These are phyloP conservation scores for Xylaria arbuscula DNA, from an alignment of 2,329 filamentous ascomycete genomes.

Conservation along the genomic window DNA sequence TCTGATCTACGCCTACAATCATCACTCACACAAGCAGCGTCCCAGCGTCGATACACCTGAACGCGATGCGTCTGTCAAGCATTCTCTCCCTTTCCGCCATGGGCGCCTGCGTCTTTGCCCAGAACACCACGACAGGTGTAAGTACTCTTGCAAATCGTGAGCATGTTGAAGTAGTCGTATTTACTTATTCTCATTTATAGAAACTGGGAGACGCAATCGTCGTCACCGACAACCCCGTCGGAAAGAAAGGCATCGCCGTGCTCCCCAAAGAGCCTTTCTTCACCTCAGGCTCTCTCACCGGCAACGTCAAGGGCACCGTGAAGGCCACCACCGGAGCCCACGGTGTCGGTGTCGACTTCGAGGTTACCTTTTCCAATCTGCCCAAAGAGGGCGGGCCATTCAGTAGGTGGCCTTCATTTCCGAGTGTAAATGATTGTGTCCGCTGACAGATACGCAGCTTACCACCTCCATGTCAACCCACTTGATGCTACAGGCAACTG, in stretches of 20 bases:
- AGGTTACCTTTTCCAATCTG: slow-evolving; percentile 67
- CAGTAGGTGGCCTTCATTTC: slow-evolving; percentile 57
- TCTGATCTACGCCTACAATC: neutral
- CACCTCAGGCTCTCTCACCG: slow-evolving; percentile 57
- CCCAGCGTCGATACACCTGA: neutral
- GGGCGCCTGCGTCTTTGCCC: slow-evolving; percentile 44
- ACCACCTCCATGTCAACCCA: slow-evolving; percentile 76
- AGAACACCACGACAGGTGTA: slow-evolving; percentile 46
- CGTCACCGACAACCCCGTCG: slow-evolving; percentile 66
- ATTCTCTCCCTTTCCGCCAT: slow-evolving; percentile 44
- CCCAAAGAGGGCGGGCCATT: slow-evolving; percentile 69
- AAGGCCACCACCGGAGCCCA: slow-evolving; percentile 58
- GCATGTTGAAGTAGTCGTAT: neutral
- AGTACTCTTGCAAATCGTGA: slow-evolving; percentile 23
- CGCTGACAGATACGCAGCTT: slow-evolving; percentile 60
- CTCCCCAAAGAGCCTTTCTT: slow-evolving; percentile 67
- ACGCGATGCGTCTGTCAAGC: slow-evolving; percentile 46
- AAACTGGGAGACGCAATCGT: slow-evolving; percentile 62
- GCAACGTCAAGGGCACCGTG: slow-evolving; percentile 67
- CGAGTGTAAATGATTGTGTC: neutral
- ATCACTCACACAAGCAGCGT: neutral
- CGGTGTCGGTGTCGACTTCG: slow-evolving; percentile 66
- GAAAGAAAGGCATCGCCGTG: slow-evolving; percentile 64
- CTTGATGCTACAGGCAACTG: slow-evolving; percentile 78
- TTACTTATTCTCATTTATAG: slow-evolving; percentile 44